Conservation (phyloP, 768 basidiomycete genomes). For the Austroboletus festivus region DNA sequence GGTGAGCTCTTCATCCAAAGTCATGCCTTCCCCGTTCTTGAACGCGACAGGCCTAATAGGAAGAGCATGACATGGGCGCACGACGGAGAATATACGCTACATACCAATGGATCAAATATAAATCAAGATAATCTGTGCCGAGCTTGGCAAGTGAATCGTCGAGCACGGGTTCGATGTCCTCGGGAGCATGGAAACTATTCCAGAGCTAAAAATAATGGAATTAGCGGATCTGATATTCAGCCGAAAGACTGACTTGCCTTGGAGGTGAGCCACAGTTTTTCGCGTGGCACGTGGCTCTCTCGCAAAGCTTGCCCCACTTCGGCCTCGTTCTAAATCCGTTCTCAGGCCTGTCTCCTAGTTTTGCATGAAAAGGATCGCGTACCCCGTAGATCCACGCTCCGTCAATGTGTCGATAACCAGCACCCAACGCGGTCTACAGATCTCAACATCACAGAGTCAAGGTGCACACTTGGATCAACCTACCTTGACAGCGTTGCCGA, state of each 20-base stretch:
- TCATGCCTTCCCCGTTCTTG: constrained; percentile 47
- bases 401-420: constrained; percentile 72
- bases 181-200: constrained; percentile 73
- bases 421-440: constrained; percentile 49
- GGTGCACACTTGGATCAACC: background rate
- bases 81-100: background rate
- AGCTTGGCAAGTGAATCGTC: constrained; percentile 64
- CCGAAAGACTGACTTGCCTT: constrained; percentile 35
- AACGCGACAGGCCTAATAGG: constrained; percentile 61
- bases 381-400: constrained; percentile 71
- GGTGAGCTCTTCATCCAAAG: constrained; percentile 54
- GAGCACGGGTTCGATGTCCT: constrained; percentile 63
- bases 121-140: constrained; percentile 68
- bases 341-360: constrained; percentile 2
- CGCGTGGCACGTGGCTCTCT: constrained; percentile 56
- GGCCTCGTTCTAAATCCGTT: constrained; percentile 53
- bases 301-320: constrained; percentile 64
- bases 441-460: background rate
- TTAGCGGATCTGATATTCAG: background rate
- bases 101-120: constrained; percentile 81
- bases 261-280: constrained; percentile 66
- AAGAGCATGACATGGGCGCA: background rate
- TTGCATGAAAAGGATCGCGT: constrained; percentile 14
- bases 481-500: constrained; percentile 66
- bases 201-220: constrained; percentile 50